Base-by-base conservation (phyloP, 768 basidiomycete genomes). In the Pleurotus salmoneostramineus region DNA sequence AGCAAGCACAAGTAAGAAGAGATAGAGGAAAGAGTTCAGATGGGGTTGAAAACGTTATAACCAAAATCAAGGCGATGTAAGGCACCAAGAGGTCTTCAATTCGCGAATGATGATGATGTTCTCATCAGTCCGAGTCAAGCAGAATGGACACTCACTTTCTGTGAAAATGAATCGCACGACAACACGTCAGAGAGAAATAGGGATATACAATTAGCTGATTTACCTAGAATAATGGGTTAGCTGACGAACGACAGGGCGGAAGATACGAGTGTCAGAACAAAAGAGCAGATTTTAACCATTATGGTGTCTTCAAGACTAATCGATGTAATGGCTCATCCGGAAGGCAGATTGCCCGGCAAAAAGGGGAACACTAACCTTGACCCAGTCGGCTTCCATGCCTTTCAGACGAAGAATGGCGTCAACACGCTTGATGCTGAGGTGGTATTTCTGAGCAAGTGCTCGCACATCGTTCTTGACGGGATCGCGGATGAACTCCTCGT, bases 251-350 rank as follows among this genome's bases (percentile, higher is more conserved):
- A 11, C 1, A 45, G 6, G 15, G 15, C 6, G n/a, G n/a, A 17
- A 17, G 44, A 45, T 17, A 11, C 2, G 44, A 14, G 17, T 11
- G n/a, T 45, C 50, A 51, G 65, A 58, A 56, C 64, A 63, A 60
- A 66, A 58, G 57, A 57, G 54, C 60, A 57, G 64, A 68, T 67
- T 83, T 75, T 83, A 91, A 91, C 88, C 90, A 91, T 82, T 73
- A 69, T 61, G 61, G 61, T 65, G 87, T 92, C 92, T 92, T 87
- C 71, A 93, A 93, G 91, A 95, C 92, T 95, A 95, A 95, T 95
- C 93, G 88, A 80, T 81, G 21, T 81, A 72, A 72, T 74, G 82
- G 80, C 80, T 84, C 87, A 85, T 81, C 74, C 68, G 65, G n/a
- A 32, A 63, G 56, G 56, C 61, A 35, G 57, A 62, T 47, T 65